Base-by-base conservation (phyloP, 2,329 filamentous ascomycete genomes). In the Fusarium algeriense region DNA sequence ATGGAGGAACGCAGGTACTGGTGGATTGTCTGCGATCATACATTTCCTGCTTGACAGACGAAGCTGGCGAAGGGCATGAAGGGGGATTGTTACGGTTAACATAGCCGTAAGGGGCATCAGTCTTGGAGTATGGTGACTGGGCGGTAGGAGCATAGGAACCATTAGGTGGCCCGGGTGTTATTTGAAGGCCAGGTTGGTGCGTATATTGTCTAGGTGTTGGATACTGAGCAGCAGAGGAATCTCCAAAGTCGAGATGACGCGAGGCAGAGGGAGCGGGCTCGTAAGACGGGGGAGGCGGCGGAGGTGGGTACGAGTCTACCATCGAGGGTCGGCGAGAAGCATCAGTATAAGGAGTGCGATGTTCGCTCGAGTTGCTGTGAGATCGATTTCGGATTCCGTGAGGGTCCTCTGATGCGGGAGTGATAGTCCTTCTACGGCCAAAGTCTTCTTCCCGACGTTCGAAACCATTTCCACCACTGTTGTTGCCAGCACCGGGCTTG, bases 361-460 rank as follows among this genome's bases (percentile, higher is more conserved):
- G 85, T 19, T 86, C 81, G 72, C 86, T 89, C 52, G 87, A 86
- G 74, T 88, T 89, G 77, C 89, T 91, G 37, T 86, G 82, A 9
- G 90, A 91, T 46, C 90, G 86, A 7, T 86, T 87, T 23, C 89
- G 88, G 58, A 79, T 66, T 52, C 70, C 72, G 44, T 78, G 73
- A 19, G 75, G 75, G 46, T 80, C 79, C 23, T 81, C 79, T 6
- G 75, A 69, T 14, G 78, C 79, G 3, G 81, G 81, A 6, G 80
- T 81, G 8, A 77, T 78, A 7, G 78, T 81, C 41, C 81, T 78
- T 60, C 79, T 78, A 23, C 81, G 78, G 19, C 75, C 56, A 66
- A 88, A 91, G 10, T 89, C 87, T n/a, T 93, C 90, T 78, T 91
- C 92, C 26, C 92, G 89, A 72, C 89, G 88, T 8, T 84, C 83